phyloP scores from a whole-genome alignment of 495 filamentous ascomycete genomes.

The Achaetomiella virescens region DNA sequence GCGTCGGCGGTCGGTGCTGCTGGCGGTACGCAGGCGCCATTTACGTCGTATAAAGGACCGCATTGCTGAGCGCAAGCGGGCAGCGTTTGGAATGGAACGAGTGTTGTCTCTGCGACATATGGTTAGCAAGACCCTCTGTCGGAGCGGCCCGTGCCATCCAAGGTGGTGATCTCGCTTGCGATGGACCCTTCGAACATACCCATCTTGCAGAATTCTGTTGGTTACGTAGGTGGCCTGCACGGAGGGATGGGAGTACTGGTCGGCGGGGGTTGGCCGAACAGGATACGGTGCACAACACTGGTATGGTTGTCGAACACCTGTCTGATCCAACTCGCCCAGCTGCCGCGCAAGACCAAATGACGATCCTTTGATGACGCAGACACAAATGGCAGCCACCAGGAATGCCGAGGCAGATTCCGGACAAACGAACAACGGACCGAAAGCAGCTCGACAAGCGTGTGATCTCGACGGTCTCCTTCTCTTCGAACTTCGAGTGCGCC shows the following conservation, averaged over 20 bases:
- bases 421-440: conserved; percentile 1
- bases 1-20: conserved; percentile 23
- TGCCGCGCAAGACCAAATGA: not conserved
- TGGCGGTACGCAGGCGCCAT: conserved; percentile 48
- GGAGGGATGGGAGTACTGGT: too few species aligned
- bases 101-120: conserved; percentile 28
- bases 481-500: not conserved
- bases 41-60: conserved; percentile 48
- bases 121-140: not conserved
- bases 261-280: too few species aligned
- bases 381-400: not conserved
- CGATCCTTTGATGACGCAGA: not conserved
- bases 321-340: not conserved
- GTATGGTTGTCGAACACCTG: not conserved
- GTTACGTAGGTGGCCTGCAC: not conserved
- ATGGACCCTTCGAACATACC: not conserved
- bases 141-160: not conserved
- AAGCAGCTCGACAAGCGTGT: not conserved
- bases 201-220: not conserved
- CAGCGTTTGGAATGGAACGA: conserved; percentile 40
- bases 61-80: conserved; percentile 44
- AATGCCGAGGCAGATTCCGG: not conserved
- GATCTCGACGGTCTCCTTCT: not conserved
- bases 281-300: not conserved
- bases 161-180: not conserved